These are phyloP conservation scores for Chaetomium strumarium DNA, from an alignment of 2,329 filamentous ascomycete genomes.

Conservation along the genomic window DNA sequence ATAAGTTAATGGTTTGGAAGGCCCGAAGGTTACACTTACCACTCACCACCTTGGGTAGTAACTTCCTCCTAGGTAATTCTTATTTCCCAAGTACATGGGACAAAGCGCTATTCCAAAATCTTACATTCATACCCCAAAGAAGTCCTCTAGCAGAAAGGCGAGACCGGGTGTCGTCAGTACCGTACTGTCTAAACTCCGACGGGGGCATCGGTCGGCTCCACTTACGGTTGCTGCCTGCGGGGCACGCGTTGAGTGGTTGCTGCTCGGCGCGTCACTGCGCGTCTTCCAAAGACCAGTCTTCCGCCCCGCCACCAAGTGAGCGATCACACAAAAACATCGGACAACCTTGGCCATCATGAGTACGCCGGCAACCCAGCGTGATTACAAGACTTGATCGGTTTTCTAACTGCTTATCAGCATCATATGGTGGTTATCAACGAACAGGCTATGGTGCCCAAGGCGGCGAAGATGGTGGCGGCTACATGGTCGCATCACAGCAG, in stretches of 20 bases:
- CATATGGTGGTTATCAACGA: slow-evolving; percentile 45
- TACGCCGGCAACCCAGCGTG: background rate
- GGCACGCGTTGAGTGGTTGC: slow-evolving; percentile 24
- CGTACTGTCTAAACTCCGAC: too few species aligned
- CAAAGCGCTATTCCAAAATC: too few species aligned
- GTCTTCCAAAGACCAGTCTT: slow-evolving; percentile 13
- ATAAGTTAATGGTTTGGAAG: too few species aligned
- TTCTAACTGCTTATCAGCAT: slow-evolving; percentile 31
- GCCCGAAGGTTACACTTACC: too few species aligned
- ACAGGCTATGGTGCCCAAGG: slow-evolving; percentile 49
- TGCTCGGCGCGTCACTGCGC: slow-evolving; percentile 19
- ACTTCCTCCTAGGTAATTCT: too few species aligned
- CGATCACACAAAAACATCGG: background rate
- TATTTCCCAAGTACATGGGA: too few species aligned
- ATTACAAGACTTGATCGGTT: background rate
- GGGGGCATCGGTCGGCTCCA: too few species aligned
- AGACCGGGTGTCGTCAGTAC: too few species aligned
- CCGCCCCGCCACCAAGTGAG: background rate
- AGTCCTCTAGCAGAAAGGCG: too few species aligned
- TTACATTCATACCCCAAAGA: too few species aligned
- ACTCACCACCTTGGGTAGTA: too few species aligned
- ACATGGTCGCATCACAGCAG: slow-evolving; percentile 55
- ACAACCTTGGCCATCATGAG: slow-evolving; percentile 8
- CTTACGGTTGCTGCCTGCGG: slow-evolving; percentile 8
- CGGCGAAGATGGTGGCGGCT: slow-evolving; percentile 57